A percentile compares a stretch with the other conserved stretches of the same genome.
phyloP scores from a whole-genome alignment of 345 rosid species.

The Raphanus raphanistrum region DNA sequence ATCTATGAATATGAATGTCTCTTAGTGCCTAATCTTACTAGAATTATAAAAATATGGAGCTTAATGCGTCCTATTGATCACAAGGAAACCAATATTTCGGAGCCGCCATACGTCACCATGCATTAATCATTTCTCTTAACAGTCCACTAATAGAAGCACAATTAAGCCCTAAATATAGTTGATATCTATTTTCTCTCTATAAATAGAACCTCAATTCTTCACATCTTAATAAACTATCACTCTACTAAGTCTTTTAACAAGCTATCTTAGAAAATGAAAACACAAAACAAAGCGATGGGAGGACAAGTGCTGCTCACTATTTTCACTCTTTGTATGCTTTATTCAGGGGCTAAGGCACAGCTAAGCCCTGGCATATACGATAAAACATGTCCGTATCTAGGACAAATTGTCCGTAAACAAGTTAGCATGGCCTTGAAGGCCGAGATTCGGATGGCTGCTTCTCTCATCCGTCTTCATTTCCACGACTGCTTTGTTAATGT shows the following conservation, averaged over 20 bases:
- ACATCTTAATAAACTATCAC: neutral
- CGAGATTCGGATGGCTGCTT: conserved; percentile 73
- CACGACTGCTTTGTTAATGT: conserved; percentile 80
- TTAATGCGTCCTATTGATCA: conserved; percentile 24
- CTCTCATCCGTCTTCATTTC: conserved; percentile 52
- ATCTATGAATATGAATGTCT: conserved; percentile 12
- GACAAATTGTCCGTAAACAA: conserved; percentile 45
- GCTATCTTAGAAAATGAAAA: conserved; percentile 35
- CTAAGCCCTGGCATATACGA: conserved; percentile 50
- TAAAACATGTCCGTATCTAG: conserved; percentile 51
- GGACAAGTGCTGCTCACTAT: conserved; percentile 25
- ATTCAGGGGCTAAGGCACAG: conserved; percentile 47
- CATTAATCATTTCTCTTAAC: conserved; percentile 34
- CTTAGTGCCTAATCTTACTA: neutral
- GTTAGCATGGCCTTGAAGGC: conserved; percentile 51
- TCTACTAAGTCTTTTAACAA: conserved; percentile 12
- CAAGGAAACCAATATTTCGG: conserved; percentile 21
- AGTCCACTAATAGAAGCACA: conserved; percentile 14
- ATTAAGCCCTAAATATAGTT: conserved; percentile 1
- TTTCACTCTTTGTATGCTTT: conserved; percentile 36
- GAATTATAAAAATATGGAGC: conserved; percentile 4
- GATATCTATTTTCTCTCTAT: conserved; percentile 23
- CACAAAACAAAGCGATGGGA: neutral
- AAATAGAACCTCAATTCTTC: conserved; percentile 14
- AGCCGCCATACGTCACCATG: conserved; percentile 40